Evolutionary conservation across 805 yeast species (phyloP), one percentile per base, ranked within the genome.

Genomic region (Lipomyces chichibuensis): DNA sequence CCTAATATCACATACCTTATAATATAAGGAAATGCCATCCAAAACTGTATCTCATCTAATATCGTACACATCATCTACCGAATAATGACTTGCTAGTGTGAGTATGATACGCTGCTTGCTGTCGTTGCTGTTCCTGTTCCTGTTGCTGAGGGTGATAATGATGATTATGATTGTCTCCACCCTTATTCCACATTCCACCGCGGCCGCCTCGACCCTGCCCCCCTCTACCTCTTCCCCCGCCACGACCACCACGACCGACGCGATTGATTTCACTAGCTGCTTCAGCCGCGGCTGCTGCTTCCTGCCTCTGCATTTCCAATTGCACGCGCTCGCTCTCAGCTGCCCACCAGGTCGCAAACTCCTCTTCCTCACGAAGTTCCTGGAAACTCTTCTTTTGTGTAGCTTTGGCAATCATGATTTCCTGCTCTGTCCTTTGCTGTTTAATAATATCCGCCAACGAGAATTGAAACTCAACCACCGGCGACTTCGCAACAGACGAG

Each of bases 261-360:
- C 49, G 11, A 9, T 43, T 43, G 49, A 23, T 43, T 20, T 46
- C 58, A 7, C 39, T 46, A 20, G 55, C 61, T 7, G 32, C 23
- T 20, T 65, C 20, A 2, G 59, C 39, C 5, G 59, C 56, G n/a
- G 63, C 57, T 2, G 37, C 57, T 39, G 37, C 59, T 32, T 64
- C 66, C 53, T 67, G 65, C 49, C 56, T 57, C 35, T 60, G 57
- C 27, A 63, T 17, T 56, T 70, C 73, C 25, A 59, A 53, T 55
- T 72, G 74, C 20, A 72, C 70, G 7, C 74, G 68, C 53, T 81
- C 81, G 63, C 91, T 83, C 74, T 92, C 97, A 70, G 85, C 87
- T 49, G 85, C 89, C 93, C 96, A 92, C 97, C 97, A 92, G 67
- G 80, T 83, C 35, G 88, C 92, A 80, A 92, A 92, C 74, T 88